Evolutionary conservation across 2,329 filamentous ascomycete genomes (phyloP).

Genomic region (Colletotrichum truncatum): DNA sequence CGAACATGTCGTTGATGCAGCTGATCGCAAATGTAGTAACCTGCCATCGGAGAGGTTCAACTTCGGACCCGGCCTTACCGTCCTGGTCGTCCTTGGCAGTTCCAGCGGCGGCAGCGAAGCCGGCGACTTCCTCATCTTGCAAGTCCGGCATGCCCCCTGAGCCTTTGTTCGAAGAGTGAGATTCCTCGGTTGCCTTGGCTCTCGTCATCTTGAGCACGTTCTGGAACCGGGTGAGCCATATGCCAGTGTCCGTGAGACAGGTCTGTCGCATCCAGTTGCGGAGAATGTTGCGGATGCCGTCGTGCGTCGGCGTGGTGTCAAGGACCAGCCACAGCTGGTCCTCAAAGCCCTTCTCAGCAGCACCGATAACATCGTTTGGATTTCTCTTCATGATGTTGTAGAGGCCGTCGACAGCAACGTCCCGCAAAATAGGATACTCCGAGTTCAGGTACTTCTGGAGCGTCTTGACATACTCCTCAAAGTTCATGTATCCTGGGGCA

Average conservation of each 20-base stretch:
- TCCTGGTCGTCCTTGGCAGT: conserved; percentile 63
- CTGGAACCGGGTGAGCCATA: conserved; percentile 93
- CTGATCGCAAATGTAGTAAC: conserved; percentile 94
- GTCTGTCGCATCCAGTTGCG: conserved; percentile 95
- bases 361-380: conserved; percentile 81
- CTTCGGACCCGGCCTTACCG: conserved; percentile 65
- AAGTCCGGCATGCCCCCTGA: conserved; percentile 75
- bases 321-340: conserved; percentile 92
- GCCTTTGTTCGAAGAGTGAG: conserved; percentile 48
- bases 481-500: conserved; percentile 87
- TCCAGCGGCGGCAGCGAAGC: conserved; percentile 76
- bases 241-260: conserved; percentile 77
- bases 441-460: conserved; percentile 83
- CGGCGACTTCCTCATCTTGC: conserved; percentile 95
- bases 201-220: conserved; percentile 89
- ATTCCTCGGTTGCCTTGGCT: conserved; percentile 67
- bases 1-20: conserved; percentile 84
- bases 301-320: conserved; percentile 79
- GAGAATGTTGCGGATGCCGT: conserved; percentile 86
- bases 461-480: conserved; percentile 81
- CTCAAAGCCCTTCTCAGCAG: conserved; percentile 82
- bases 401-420: conserved; percentile 86
- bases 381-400: conserved; percentile 96
- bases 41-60: conserved; percentile 94
- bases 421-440: conserved; percentile 73